Conservation (phyloP, 2,329 filamentous ascomycete species). For the Ophiostoma piceae region DNA sequence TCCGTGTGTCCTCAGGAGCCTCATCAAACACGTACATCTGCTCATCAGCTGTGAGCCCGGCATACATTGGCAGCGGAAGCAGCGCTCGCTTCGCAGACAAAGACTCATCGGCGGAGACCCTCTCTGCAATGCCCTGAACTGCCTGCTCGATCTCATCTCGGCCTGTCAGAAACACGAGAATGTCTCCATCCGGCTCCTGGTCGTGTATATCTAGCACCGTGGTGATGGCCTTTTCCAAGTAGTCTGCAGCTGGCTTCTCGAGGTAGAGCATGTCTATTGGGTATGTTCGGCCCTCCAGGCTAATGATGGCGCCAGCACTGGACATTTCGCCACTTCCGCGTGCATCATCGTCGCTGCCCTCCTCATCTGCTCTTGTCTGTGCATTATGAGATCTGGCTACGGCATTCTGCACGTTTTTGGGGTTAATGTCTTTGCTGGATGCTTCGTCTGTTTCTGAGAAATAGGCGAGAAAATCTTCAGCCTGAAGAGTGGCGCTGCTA, state of each 20-base stretch:
- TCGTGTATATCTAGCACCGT: constrained; percentile 84
- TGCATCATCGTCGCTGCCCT: constrained; percentile 22
- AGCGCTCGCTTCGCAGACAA: constrained; percentile 49
- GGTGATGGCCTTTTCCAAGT: constrained; percentile 74
- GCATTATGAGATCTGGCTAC: background rate
- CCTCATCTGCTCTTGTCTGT: constrained; percentile 18
- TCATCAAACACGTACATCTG: constrained; percentile 94
- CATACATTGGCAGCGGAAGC: constrained; percentile 75
- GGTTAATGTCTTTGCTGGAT: constrained; percentile 25
- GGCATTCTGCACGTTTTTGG: background rate
- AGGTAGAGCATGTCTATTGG: constrained; percentile 84
- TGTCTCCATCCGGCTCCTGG: constrained; percentile 74
- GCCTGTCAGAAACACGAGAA: constrained; percentile 86
- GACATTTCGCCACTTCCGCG: constrained; percentile 34
- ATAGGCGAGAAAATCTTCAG: constrained; percentile 76
- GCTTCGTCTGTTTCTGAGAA: constrained; percentile 51
- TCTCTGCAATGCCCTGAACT: constrained; percentile 73
- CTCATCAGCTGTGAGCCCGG: constrained; percentile 81
- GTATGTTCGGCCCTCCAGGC: constrained; percentile 79
- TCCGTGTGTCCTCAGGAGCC: constrained; percentile 72
- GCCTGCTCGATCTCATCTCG: constrained; percentile 85
- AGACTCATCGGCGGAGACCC: constrained; percentile 52
- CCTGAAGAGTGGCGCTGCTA: constrained; percentile 89
- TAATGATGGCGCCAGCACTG: constrained; percentile 60
- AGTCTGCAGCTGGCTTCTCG: constrained; percentile 73